Conservation (phyloP, 208 protist species). For the Herpetomonas tarakana region DNA sequence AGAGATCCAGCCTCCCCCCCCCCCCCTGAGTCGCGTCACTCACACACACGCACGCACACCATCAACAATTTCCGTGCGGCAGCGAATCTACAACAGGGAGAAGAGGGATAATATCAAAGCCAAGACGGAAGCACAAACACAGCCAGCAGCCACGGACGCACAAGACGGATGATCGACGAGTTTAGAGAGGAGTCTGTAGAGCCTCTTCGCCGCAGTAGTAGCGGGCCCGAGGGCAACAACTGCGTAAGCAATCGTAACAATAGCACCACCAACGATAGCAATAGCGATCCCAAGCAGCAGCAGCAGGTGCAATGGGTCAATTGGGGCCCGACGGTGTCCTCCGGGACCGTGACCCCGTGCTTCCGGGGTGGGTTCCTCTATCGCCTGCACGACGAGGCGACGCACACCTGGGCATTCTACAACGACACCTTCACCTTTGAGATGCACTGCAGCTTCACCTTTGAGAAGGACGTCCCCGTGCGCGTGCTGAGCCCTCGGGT, state of each 20-base stretch:
- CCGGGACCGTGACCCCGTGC: slow-evolving; percentile 23
- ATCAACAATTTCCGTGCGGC: too few species aligned
- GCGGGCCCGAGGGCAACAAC: too few species aligned
- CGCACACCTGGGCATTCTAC: slow-evolving; percentile 54
- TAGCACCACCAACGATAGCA: too few species aligned
- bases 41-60: too few species aligned
- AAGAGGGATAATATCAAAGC: too few species aligned
- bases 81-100: too few species aligned
- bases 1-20: too few species aligned
- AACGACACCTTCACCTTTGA: slow-evolving; percentile 67
- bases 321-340: slow-evolving; percentile 23
- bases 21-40: too few species aligned
- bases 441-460: slow-evolving; percentile 51
- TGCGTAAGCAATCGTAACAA: too few species aligned
- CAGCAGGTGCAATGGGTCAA: slow-evolving; percentile 19
- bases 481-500: slow-evolving; percentile 4
- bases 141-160: too few species aligned
- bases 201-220: slow-evolving; percentile 13
- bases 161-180: slow-evolving; percentile 33
- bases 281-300: background rate
- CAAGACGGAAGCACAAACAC: too few species aligned
- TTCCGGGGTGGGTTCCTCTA: slow-evolving; percentile 42
- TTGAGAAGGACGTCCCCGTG: slow-evolving; percentile 15
- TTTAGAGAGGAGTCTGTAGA: slow-evolving; percentile 38
- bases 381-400: slow-evolving; percentile 23